Evolutionary conservation across 2,329 filamentous ascomycete species (phyloP), one percentile per base, ranked within the genome.

Genomic region (Boeremia lycopersici): DNA sequence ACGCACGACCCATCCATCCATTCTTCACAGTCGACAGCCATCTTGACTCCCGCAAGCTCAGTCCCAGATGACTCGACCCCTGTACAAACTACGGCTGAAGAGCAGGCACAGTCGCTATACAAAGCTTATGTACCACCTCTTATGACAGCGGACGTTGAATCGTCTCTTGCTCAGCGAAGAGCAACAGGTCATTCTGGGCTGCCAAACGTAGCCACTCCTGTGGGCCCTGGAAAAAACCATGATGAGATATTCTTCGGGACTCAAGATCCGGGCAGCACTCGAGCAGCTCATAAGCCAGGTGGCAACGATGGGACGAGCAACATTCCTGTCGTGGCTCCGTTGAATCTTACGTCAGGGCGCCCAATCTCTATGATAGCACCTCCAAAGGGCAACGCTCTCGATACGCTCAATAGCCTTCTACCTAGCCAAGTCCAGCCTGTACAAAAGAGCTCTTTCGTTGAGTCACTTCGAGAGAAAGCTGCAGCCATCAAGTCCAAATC

Each of bases 241-340:
- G 72, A 74, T 35, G 72, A 75, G 57, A 71, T 74, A 9, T 76
- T 76, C 59, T 76, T 76, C 35, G 65, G 64, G 1, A 57, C 62
- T 2, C 51, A 57, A 9, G 39, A 49, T 34, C 33, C 60, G 19
- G 55, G 61, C 19, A 46, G 40, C 7, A 45, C 63, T 10, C 60
- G 56, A 35, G 33, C 51, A 38, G 35, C 56, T 0, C 65, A 63
- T 35, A 58, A 58, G 29, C 53, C 65, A 23, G 54, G 57, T 4
- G 66, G 63, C 17, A 65, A 60, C 26, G 53, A 62, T 7, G 33
- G 57, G 3, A 31, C 56, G 4, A 51, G 57, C n/a, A 62, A 68
- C 15, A 51, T 68, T 9, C 48, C 67, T 8, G 38, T 74, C 9
- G 68, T 69, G 10, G 63, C 65, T 8, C 69, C 72, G 6, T 43